Evolutionary conservation across 805 yeast genomes (phyloP).

Genomic region (Lipomyces sp.): DNA sequence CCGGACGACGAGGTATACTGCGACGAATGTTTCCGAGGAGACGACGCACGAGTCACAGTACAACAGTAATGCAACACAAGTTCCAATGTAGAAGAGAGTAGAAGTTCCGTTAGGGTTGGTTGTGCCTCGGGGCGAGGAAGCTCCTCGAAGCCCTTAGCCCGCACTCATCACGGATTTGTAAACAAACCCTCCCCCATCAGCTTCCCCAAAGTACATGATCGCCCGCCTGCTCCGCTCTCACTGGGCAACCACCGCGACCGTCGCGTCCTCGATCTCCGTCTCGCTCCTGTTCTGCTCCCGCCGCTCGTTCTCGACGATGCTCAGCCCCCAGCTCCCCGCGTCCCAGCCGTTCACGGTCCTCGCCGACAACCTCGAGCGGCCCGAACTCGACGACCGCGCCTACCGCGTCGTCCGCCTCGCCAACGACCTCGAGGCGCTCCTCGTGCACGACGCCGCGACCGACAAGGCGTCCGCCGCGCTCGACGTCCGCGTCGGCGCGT

Average conservation of each 20-base stretch:
- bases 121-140: too few relatives aligned
- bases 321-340: not conserved
- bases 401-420: slow-evolving; percentile 65
- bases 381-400: slow-evolving; percentile 61
- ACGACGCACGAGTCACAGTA: too few relatives aligned
- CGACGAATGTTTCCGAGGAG: slow-evolving; percentile 10
- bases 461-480: slow-evolving; percentile 66
- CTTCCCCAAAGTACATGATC: too few relatives aligned
- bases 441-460: slow-evolving; percentile 73
- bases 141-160: too few relatives aligned
- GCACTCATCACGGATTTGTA: too few relatives aligned
- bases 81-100: too few relatives aligned
- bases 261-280: slow-evolving; percentile 25
- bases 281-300: slow-evolving; percentile 5
- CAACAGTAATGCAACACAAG: too few relatives aligned
- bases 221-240: too few relatives aligned
- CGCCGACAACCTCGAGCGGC: slow-evolving; percentile 40
- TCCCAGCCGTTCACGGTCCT: slow-evolving; percentile 12
- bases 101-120: too few relatives aligned
- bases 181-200: too few relatives aligned
- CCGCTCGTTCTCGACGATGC: slow-evolving; percentile 1
- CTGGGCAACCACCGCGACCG: slow-evolving; percentile 29
- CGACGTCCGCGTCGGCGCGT: slow-evolving; percentile 77
- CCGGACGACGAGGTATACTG: slow-evolving; percentile 24
- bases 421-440: slow-evolving; percentile 64